Evolutionary conservation across 495 filamentous ascomycete species (phyloP), one percentile per base, ranked within the genome.

Genomic region (Podospora fimiseda): DNA sequence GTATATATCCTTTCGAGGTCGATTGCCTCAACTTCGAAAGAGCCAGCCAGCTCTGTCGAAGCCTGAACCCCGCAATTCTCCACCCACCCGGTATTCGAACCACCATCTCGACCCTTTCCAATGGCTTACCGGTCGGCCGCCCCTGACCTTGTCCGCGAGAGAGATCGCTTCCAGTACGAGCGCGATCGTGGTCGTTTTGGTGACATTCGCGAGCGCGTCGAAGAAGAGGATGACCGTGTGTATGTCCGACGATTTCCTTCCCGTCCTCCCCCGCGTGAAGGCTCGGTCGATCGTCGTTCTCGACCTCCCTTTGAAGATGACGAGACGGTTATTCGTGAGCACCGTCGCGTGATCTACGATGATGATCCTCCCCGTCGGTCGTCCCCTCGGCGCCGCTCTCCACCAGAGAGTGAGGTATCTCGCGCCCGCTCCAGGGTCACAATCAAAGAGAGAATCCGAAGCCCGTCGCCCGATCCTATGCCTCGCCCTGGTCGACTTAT

Each of bases 81-180:
- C 22, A 18, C 19, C 42, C 23, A 33, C 22, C 15, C 49, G 19
- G 14, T 3, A n/a, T 24, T 21, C 27, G 16, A 7, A 2, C 14
- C 24, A 39, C 5, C 16, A 9, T 7, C 13, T 18, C 3, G 13
- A 9, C 5, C 21, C 37, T 13, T 23, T 50, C 40, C 50, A 24
- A 66, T 66, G 62, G 62, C 69, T 45, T 53, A 62, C 55, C 67
- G 64, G 22, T 55, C 62, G 14, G 54, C 66, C 14, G 70, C 60
- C 48, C 68, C 68, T 9, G 68, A 74, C 56, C 59, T 71, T 33
- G 59, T 60, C 16, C 65, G 66, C 44, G 71, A 76, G 50, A 66
- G 68, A 2, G 69, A 63, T 53, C 74, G 70, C 43, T 65, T 71
- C 60, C 54, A 55, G 38, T 49, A 55, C 43, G 64, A 68, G 52